These are phyloP conservation scores for Posidonia oceanica DNA, from an alignment of 116 monocot species.

Conservation along the genomic window DNA sequence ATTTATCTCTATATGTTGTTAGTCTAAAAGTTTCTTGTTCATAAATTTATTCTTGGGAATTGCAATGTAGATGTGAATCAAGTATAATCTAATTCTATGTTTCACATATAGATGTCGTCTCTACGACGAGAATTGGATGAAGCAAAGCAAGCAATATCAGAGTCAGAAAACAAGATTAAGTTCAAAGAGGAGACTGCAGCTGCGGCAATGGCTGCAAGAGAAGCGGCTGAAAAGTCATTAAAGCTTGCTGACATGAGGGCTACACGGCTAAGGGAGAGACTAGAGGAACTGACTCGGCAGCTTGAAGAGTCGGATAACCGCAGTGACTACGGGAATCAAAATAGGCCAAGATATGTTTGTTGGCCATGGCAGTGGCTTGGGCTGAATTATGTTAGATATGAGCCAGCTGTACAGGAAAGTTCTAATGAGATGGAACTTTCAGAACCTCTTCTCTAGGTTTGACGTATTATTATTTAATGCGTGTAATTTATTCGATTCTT, in stretches of 20 bases:
- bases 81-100: neutral
- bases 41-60: too few relatives aligned
- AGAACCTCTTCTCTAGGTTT: slow-evolving; percentile 76
- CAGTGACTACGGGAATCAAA: slow-evolving; percentile 14
- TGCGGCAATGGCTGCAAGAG: slow-evolving; percentile 93
- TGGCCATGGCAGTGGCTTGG: slow-evolving; percentile 99
- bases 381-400: slow-evolving; percentile 49
- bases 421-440: slow-evolving; percentile 98
- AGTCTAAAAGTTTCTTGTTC: too few relatives aligned
- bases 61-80: too few relatives aligned
- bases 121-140: slow-evolving; percentile 70
- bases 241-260: slow-evolving; percentile 64
- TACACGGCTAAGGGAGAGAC: slow-evolving; percentile 63
- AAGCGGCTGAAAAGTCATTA: slow-evolving; percentile 89
- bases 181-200: slow-evolving; percentile 90
- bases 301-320: slow-evolving; percentile 55
- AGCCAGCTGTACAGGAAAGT: slow-evolving; percentile 20
- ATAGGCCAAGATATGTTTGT: slow-evolving; percentile 55
- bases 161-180: slow-evolving; percentile 85
- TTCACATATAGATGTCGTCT: slow-evolving; percentile 42
- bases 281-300: slow-evolving; percentile 80
- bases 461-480: neutral
- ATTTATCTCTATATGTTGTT: too few relatives aligned
- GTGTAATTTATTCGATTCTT: too few relatives aligned
- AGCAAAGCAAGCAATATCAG: slow-evolving; percentile 45